A percentile compares a stretch with the other conserved stretches of the same genome.
Evolutionary conservation across 768 basidiomycete species (phyloP).

Genomic region (Rhizopogon vinicolor): DNA sequence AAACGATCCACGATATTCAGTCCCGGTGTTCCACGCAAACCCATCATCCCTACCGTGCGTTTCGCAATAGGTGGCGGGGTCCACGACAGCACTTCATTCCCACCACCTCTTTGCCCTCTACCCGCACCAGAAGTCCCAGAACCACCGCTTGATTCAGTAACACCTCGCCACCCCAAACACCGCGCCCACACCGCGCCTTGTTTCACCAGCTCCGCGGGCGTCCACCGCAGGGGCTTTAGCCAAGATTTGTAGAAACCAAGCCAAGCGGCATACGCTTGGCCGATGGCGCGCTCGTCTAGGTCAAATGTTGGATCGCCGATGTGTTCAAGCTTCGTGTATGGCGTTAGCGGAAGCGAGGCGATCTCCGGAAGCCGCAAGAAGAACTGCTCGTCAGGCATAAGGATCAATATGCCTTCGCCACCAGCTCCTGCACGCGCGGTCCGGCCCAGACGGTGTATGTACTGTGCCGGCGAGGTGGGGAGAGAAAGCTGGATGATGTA

Average conservation of each 20-base stretch:
- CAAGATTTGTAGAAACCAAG: conserved; percentile 53
- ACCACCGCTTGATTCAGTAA: neutral
- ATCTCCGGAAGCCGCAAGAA: conserved; percentile 43
- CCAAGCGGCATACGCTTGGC: conserved; percentile 49
- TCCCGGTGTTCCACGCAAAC: conserved; percentile 29
- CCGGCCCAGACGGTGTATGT: conserved; percentile 75
- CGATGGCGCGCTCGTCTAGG: conserved; percentile 38
- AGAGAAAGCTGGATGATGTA: conserved; percentile 60
- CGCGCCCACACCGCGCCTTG: conserved; percentile 16
- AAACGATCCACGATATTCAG: conserved; percentile 1
- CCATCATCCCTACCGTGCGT: conserved; percentile 46
- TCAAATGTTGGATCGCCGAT: conserved; percentile 17
- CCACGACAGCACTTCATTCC: neutral
- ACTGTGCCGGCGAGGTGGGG: conserved; percentile 68
- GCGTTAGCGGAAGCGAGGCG: conserved; percentile 35
- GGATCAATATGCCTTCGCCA: conserved; percentile 54
- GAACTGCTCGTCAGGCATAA: conserved; percentile 44
- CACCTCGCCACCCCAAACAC: neutral
- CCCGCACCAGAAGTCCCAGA: neutral
- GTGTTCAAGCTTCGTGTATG: conserved; percentile 17
- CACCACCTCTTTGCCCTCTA: neutral
- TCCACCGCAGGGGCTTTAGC: conserved; percentile 34
- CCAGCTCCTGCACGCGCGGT: conserved; percentile 70
- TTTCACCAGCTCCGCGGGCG: conserved; percentile 34
- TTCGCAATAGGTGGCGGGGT: conserved; percentile 31